Conservation (phyloP, 2,329 filamentous ascomycete species). For the Aureobasidium sp. region DNA sequence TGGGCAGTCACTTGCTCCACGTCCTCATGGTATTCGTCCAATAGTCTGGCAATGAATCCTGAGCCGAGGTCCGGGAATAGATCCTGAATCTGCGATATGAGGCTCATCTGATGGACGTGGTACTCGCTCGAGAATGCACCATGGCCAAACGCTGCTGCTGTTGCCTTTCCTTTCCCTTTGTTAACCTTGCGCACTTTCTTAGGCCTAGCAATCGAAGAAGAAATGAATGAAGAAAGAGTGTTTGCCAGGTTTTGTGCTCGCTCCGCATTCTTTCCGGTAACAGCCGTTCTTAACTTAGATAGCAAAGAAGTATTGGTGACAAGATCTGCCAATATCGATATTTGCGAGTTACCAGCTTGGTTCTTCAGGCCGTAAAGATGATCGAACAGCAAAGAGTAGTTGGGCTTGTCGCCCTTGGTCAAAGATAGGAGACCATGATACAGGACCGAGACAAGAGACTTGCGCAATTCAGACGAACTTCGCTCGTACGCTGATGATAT, state of each 20-base stretch:
- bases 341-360: slow-evolving; percentile 56
- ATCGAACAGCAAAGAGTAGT: slow-evolving; percentile 70
- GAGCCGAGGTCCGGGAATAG: slow-evolving; percentile 83
- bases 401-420: slow-evolving; percentile 58
- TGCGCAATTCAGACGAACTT: slow-evolving; percentile 56
- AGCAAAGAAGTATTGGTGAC: slow-evolving; percentile 74
- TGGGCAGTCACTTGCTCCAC: slow-evolving; percentile 74
- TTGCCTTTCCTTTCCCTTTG: slow-evolving; percentile 56
- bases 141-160: slow-evolving; percentile 28
- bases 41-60: slow-evolving; percentile 68
- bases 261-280: slow-evolving; percentile 45
- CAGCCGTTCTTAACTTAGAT: slow-evolving; percentile 51
- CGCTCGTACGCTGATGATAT: slow-evolving; percentile 60
- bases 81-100: slow-evolving; percentile 86
- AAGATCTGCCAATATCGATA: slow-evolving; percentile 71
- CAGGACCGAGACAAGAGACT: slow-evolving; percentile 61
- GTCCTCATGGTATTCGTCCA: slow-evolving; percentile 72
- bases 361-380: slow-evolving; percentile 74
- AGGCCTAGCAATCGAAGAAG: slow-evolving; percentile 46
- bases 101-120: slow-evolving; percentile 74
- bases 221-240: slow-evolving; percentile 53
- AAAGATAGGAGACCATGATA: slow-evolving; percentile 71
- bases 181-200: slow-evolving; percentile 51
- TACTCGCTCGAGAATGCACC: slow-evolving; percentile 40
- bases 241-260: slow-evolving; percentile 56